These are phyloP conservation scores for Batkoa obscura DNA, from an alignment of 371 early-diverging fungal genomes.

Conservation along the genomic window DNA sequence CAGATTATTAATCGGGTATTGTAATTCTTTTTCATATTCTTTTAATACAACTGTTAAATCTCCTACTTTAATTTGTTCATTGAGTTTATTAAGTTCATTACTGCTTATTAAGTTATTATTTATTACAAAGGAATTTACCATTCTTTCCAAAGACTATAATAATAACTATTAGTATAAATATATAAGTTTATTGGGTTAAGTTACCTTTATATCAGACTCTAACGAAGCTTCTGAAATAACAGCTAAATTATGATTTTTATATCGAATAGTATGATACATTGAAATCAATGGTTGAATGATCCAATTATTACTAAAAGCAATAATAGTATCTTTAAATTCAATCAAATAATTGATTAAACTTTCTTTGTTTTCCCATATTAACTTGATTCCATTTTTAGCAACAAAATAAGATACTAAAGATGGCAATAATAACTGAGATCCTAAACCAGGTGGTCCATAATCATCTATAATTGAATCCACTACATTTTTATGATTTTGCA, in stretches of 20 bases:
- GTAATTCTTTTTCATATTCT: conserved; percentile 59
- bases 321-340: conserved; percentile 27
- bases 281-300: conserved; percentile 50
- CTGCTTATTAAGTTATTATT: conserved; percentile 26
- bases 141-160: conserved; percentile 55
- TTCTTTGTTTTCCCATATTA: conserved; percentile 15
- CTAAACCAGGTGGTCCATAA: conserved; percentile 17
- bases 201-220: conserved; percentile 55
- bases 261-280: conserved; percentile 72
- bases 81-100: conserved; percentile 13
- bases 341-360: conserved; percentile 21
- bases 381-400: too few relatives aligned
- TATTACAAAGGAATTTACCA: conserved; percentile 67
- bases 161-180: background rate
- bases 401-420: background rate
- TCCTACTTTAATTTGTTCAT: conserved; percentile 35
- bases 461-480: conserved; percentile 10
- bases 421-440: conserved; percentile 15
- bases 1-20: conserved; percentile 20
- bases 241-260: conserved; percentile 48
- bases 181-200: background rate
- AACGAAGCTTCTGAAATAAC: conserved; percentile 57
- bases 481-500: conserved; percentile 6
- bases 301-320: conserved; percentile 48
- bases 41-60: conserved; percentile 60